Conservation (phyloP, 768 basidiomycete species). For the Tulasnella sp. region DNA sequence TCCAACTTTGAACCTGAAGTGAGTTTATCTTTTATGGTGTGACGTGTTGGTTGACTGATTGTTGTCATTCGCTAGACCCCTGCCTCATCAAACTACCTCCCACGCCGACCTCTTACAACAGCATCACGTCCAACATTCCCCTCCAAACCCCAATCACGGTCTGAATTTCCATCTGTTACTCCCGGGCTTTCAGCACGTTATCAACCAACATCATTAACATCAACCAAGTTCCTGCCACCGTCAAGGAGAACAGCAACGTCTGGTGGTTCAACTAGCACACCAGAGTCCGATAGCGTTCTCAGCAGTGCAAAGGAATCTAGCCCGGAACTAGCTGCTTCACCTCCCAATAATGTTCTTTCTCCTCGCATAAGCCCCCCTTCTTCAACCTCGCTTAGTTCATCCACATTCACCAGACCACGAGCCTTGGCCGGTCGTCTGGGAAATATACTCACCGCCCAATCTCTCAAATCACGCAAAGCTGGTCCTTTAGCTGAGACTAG, state of each 20-base stretch:
- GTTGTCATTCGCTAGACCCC: not conserved
- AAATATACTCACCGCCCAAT: not conserved
- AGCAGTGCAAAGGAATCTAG: not conserved
- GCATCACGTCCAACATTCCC: not conserved
- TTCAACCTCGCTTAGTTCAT: too few relatives aligned
- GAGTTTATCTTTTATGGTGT: not conserved
- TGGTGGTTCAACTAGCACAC: slow-evolving; percentile 3
- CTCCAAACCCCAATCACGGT: not conserved
- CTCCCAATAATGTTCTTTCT: too few relatives aligned
- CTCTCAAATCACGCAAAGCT: slow-evolving; percentile 1
- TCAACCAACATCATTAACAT: too few relatives aligned
- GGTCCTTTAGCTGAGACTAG: not conserved
- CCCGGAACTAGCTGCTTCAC: not conserved
- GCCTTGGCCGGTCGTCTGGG: slow-evolving; percentile 2
- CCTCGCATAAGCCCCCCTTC: slow-evolving; percentile 8
- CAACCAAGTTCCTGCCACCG: too few relatives aligned
- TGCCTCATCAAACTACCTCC: not conserved
- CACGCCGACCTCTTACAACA: not conserved
- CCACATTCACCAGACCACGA: not conserved
- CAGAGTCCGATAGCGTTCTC: slow-evolving; percentile 11
- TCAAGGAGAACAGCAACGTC: too few relatives aligned
- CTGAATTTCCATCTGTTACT: slow-evolving; percentile 8
- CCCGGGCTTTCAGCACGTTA: not conserved
- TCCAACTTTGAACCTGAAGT: not conserved
- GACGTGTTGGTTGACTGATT: not conserved